Percentiles rank a stretch among this genome's conserved stretches.
These are phyloP conservation scores for Lactifluus volemus DNA, from an alignment of 768 basidiomycete species.

Conservation along the genomic window DNA sequence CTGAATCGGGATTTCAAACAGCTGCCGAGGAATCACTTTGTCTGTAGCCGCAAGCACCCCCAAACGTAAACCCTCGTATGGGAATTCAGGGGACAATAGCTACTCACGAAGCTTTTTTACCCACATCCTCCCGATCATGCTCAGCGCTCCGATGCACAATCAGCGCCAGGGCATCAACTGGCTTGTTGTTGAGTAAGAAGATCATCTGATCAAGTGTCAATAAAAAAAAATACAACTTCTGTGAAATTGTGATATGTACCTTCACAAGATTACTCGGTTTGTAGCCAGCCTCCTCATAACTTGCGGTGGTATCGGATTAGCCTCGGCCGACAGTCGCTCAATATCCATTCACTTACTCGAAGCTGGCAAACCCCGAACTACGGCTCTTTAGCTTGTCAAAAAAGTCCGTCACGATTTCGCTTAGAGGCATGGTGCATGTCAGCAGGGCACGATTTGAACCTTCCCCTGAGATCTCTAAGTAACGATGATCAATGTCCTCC, in stretches of 20 bases:
- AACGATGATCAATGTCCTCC: conserved; percentile 72
- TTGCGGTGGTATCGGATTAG: conserved; percentile 25
- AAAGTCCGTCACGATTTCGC: conserved; percentile 91
- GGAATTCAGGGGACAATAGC: not conserved
- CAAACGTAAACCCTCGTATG: not conserved
- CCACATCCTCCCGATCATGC: conserved; percentile 74
- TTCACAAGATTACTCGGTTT: conserved; percentile 72
- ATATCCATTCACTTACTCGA: conserved; percentile 52
- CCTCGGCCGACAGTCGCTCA: not conserved
- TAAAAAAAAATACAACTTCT: not conserved
- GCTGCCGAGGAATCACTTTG: conserved; percentile 85
- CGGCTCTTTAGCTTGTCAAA: conserved; percentile 92
- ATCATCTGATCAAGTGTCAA: conserved; percentile 51
- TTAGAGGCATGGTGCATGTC: conserved; percentile 77
- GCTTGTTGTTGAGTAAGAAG: conserved; percentile 81
- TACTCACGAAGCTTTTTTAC: conserved; percentile 83
- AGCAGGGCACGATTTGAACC: conserved; percentile 65
- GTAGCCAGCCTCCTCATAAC: conserved; percentile 95
- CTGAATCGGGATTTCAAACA: conserved; percentile 94
- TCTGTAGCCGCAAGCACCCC: conserved; percentile 34
- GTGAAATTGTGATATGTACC: conserved; percentile 33
- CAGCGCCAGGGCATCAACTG: conserved; percentile 88
- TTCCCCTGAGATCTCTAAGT: conserved; percentile 55
- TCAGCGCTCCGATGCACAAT: conserved; percentile 81
- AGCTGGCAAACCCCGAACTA: conserved; percentile 85